Base-by-base conservation (phyloP, 1,139 yeast genomes). In the Candida smagusa region DNA sequence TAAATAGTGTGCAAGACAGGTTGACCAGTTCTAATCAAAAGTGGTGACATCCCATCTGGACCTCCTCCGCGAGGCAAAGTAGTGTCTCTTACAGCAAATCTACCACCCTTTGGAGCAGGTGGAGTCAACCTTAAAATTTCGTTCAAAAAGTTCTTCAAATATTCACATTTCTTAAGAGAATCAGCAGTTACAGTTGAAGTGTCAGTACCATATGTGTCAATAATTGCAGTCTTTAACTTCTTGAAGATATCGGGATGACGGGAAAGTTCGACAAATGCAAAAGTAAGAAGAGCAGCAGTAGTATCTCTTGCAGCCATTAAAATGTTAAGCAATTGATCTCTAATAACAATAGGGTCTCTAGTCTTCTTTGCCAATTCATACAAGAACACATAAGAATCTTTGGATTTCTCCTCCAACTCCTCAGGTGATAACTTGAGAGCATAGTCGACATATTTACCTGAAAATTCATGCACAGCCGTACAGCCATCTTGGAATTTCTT, bases 21-120 rank as follows among this genome's bases (percentile, higher is more conserved):
- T 6, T 73, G 63, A 31, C 81, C 71, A 63, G 74, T 73, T 33
- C 63, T 63, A 27, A 76, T 56, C 42, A 65, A 63, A 4, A 76
- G 45, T 8, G 81, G 81, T 12, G 58, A 39, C 7, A 42, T 36
- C 8, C 63, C 71, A 38, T 72, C 69, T 3, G 58, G 50, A 4
- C 81, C 81, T 22, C 80, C 81, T 12, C 81, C 81, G 28, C 59
- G 58, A 22, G 81, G 81, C 34, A 76, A 58, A 7, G 71, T 63
- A 6, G 81, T 75, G 43, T 68, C 69, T 37, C 56, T 63, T 9
- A 61, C 58, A 19, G 79, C 71, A 29, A 60, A 57, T 40, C 84
- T 63, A 50, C 65, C 66, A 49, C 77, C 77, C 33, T 63, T 52
- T 21, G 83, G 82, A 21, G 77, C 82, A 5, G 75, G 63, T 9